These are phyloP conservation scores for Zychaea mexicana DNA, from an alignment of 371 early-diverging fungal species.

Conservation along the genomic window DNA sequence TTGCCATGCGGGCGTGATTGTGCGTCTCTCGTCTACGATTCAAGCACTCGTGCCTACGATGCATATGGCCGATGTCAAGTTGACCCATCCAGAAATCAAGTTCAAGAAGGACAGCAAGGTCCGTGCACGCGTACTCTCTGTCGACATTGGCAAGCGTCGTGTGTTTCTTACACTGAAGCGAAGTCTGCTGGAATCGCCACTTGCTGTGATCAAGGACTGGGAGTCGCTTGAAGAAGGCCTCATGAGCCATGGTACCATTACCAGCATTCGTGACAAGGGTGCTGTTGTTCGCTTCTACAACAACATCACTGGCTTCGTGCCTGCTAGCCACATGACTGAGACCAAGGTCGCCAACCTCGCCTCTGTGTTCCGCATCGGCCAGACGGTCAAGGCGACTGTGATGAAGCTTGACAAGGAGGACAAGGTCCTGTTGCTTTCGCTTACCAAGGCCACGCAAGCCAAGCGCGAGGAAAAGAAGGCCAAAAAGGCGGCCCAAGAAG, in stretches of 20 bases:
- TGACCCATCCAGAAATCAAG: conserved; percentile 75
- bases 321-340: conserved; percentile 66
- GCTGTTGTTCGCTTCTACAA: conserved; percentile 81
- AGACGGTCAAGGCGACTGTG: conserved; percentile 80
- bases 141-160: conserved; percentile 52
- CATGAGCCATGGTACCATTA: conserved; percentile 69
- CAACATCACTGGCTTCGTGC: conserved; percentile 69
- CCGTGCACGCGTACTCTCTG: conserved; percentile 72
- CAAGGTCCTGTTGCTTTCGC: conserved; percentile 32
- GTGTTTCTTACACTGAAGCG: conserved; percentile 81
- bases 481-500: conserved; percentile 34
- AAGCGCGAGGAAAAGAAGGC: conserved; percentile 35
- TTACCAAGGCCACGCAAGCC: conserved; percentile 37
- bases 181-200: conserved; percentile 71
- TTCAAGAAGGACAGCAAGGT: conserved; percentile 76
- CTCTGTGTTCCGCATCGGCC: conserved; percentile 69
- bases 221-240: conserved; percentile 57
- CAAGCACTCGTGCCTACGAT: conserved; percentile 69
- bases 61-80: conserved; percentile 78
- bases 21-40: conserved; percentile 67
- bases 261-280: conserved; percentile 63
- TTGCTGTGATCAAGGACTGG: conserved; percentile 66
- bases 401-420: conserved; percentile 54
- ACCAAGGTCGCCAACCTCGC: conserved; percentile 43
- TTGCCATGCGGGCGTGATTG: conserved; percentile 61